Evolutionary conservation across 2,329 filamentous ascomycete species (phyloP).

Genomic region (Aspergillus arachidicola): DNA sequence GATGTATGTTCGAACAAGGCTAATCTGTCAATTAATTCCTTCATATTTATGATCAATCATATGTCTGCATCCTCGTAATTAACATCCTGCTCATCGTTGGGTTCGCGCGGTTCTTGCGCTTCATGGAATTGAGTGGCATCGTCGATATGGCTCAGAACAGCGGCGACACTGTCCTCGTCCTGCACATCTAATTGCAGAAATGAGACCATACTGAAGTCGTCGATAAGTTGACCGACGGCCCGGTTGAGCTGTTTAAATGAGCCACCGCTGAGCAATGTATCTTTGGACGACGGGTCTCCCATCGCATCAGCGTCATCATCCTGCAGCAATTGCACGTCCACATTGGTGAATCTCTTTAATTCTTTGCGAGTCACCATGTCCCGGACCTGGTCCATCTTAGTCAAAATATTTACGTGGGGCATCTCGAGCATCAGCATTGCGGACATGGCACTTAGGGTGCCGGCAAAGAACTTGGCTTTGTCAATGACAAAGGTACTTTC

Average conservation of each 20-base stretch:
- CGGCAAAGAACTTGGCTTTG: slow-evolving; percentile 95
- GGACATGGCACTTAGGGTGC: slow-evolving; percentile 94
- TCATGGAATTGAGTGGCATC: slow-evolving; percentile 93
- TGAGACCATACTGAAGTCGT: slow-evolving; percentile 97
- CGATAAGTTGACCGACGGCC: slow-evolving; percentile 87
- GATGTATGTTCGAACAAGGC: not conserved
- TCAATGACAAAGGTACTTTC: slow-evolving; percentile 96
- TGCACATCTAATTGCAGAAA: slow-evolving; percentile 88
- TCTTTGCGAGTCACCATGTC: slow-evolving; percentile 85
- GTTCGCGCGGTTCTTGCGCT: slow-evolving; percentile 86
- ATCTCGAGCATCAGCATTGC: slow-evolving; percentile 99
- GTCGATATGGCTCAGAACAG: slow-evolving; percentile 87
- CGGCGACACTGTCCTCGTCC: slow-evolving; percentile 86
- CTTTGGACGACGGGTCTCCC: slow-evolving; percentile 65
- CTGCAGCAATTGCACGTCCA: slow-evolving; percentile 79
- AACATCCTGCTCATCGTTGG: slow-evolving; percentile 65
- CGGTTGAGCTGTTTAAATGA: slow-evolving; percentile 82
- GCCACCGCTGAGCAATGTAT: slow-evolving; percentile 75
- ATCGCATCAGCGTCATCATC: slow-evolving; percentile 59
- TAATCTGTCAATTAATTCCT: not conserved
- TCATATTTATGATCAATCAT: slow-evolving; percentile 10
- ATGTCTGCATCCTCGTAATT: slow-evolving; percentile 48
- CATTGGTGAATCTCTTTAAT: slow-evolving; percentile 84
- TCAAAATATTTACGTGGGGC: slow-evolving; percentile 92
- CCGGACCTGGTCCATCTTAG: slow-evolving; percentile 97